A percentile compares a stretch with the other conserved stretches of the same genome.
Conservation (phyloP, 2,329 filamentous ascomycete species). For the Didymella exigua region DNA sequence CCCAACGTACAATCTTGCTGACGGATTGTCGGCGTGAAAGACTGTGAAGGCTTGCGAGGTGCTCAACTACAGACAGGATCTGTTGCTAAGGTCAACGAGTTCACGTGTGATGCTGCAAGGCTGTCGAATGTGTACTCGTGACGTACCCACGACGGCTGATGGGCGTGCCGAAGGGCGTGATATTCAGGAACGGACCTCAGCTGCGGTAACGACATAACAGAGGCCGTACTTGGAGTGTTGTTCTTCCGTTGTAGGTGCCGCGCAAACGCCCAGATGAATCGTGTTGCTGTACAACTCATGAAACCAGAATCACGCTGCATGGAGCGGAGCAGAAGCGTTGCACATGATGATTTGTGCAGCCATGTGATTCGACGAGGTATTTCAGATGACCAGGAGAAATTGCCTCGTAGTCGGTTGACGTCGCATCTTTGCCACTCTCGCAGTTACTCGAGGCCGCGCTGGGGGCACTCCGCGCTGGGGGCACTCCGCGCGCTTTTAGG, state of each 20-base stretch:
- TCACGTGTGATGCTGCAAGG: slow-evolving; percentile 8
- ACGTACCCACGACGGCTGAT: slow-evolving; percentile 5
- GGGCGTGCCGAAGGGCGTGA: slow-evolving; percentile 8
- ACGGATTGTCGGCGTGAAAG: background rate
- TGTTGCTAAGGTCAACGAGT: background rate
- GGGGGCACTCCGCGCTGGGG: slow-evolving; percentile 22
- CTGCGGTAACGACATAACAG: slow-evolving; percentile 14
- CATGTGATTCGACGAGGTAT: slow-evolving; percentile 39
- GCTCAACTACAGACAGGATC: background rate
- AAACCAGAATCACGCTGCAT: slow-evolving; percentile 47
- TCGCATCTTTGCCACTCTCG: slow-evolving; percentile 27
- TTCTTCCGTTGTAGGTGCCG: slow-evolving; percentile 24
- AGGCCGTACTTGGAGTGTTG: slow-evolving; percentile 18
- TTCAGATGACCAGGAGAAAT: slow-evolving; percentile 46
- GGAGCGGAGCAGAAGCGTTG: slow-evolving; percentile 31
- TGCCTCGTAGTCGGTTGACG: slow-evolving; percentile 36
- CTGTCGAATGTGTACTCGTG: slow-evolving; percentile 2
- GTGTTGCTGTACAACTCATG: slow-evolving; percentile 48
- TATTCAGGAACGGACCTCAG: slow-evolving; percentile 20
- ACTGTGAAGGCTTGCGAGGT: background rate
- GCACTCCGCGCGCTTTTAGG: slow-evolving; percentile 21
- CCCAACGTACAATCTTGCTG: background rate
- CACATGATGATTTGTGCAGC: slow-evolving; percentile 45
- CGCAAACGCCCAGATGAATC: slow-evolving; percentile 22
- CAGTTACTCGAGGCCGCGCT: slow-evolving; percentile 21